Evolutionary conservation across 2,329 filamentous ascomycete species (phyloP).

Genomic region (Phoma sp.): DNA sequence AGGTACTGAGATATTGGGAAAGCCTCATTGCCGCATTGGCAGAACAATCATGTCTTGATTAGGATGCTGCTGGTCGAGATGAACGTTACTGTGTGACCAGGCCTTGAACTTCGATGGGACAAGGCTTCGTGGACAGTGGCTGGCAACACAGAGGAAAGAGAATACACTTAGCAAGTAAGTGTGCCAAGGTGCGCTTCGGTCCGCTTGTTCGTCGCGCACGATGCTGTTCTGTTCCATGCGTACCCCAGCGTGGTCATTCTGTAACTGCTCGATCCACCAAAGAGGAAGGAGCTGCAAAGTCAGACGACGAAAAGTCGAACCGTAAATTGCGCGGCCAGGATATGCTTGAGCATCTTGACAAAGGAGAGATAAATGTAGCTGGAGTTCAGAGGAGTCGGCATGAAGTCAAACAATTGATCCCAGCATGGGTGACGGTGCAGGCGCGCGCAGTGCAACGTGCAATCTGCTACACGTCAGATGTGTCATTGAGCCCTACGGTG

Average conservation of each 20-base stretch:
- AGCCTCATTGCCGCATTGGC: background rate
- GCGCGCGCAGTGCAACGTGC: slow-evolving; percentile 26
- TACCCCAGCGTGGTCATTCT: background rate
- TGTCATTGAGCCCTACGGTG: slow-evolving; percentile 13
- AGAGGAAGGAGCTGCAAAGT: background rate
- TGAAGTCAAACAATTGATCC: slow-evolving; percentile 2
- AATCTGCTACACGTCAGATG: slow-evolving; percentile 15
- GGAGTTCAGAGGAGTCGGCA: background rate
- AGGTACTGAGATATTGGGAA: background rate
- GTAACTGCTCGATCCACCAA: background rate
- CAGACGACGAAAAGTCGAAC: background rate
- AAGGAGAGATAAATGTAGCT: background rate
- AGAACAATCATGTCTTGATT: background rate
- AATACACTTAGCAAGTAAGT: background rate
- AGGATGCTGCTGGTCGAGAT: background rate
- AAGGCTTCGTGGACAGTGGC: background rate
- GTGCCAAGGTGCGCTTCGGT: background rate
- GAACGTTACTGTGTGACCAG: slow-evolving; percentile 1
- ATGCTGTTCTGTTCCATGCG: background rate
- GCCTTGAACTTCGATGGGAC: background rate
- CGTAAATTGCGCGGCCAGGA: background rate
- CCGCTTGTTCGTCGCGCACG: background rate
- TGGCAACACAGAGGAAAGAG: background rate
- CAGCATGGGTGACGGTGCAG: slow-evolving; percentile 13
- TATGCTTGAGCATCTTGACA: background rate